phyloP scores from a whole-genome alignment of 768 basidiomycete species.

The Phlebiopsis flavidoalba region DNA sequence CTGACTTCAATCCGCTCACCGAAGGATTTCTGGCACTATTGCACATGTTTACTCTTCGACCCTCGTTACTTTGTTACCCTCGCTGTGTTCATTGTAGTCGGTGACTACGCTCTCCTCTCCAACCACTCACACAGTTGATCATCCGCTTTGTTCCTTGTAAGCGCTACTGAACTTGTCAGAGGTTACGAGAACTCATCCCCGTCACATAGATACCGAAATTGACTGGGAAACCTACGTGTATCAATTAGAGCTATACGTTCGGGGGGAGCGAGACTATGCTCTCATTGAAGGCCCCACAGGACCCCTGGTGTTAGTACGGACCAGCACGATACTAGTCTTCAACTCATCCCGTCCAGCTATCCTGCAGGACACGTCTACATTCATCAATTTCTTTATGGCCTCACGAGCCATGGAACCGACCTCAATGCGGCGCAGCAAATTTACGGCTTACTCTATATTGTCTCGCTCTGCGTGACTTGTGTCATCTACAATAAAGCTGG shows the following conservation, averaged over 20 bases:
- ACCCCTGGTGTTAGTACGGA: slow-evolving; percentile 70
- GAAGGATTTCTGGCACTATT: slow-evolving; percentile 8
- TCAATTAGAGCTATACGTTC: slow-evolving; percentile 72
- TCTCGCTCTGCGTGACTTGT: slow-evolving; percentile 58
- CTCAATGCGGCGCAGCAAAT: slow-evolving; percentile 69
- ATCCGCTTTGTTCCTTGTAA: slow-evolving; percentile 80
- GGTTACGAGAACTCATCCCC: slow-evolving; percentile 1
- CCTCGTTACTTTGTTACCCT: slow-evolving; percentile 62
- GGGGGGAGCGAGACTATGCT: slow-evolving; percentile 81
- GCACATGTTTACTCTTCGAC: slow-evolving; percentile 42
- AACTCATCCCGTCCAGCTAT: slow-evolving; percentile 50
- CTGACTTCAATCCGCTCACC: slow-evolving; percentile 10
- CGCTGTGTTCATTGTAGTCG: slow-evolving; percentile 58
- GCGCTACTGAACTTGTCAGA: slow-evolving; percentile 23
- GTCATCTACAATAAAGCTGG: slow-evolving; percentile 62
- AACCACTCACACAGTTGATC: slow-evolving; percentile 75
- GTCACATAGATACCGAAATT: slow-evolving; percentile 86
- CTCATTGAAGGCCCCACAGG: slow-evolving; percentile 87
- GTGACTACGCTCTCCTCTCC: slow-evolving; percentile 77
- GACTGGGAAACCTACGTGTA: slow-evolving; percentile 97
- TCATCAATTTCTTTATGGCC: slow-evolving; percentile 60
- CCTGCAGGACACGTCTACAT: slow-evolving; percentile 91
- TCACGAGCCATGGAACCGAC: slow-evolving; percentile 59
- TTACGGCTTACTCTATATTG: slow-evolving; percentile 70
- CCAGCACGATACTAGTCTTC: background rate